Evolutionary conservation across 768 basidiomycete species (phyloP).

Genomic region (Daedalea quercina): DNA sequence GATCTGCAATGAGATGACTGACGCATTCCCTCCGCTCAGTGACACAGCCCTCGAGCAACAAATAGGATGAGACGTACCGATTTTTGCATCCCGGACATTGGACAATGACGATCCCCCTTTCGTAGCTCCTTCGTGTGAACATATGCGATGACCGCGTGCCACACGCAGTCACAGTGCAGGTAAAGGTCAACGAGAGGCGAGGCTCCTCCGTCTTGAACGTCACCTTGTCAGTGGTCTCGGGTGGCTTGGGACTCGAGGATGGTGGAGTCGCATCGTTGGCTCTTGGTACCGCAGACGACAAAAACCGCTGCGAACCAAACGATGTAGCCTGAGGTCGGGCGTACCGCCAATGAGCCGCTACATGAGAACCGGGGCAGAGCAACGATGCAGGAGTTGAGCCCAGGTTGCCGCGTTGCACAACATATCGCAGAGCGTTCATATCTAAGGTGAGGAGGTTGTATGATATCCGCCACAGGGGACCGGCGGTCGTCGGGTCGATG

Average conservation of each 20-base stretch:
- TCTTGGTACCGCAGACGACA: slow-evolving; percentile 4
- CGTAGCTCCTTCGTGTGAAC: slow-evolving; percentile 81
- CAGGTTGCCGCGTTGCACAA: background rate
- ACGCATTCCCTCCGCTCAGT: background rate
- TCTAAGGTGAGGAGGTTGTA: background rate
- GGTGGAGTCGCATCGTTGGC: background rate
- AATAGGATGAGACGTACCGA: slow-evolving; percentile 41
- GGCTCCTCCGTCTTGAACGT: slow-evolving; percentile 45
- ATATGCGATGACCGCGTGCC: slow-evolving; percentile 78
- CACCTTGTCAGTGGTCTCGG: slow-evolving; percentile 8
- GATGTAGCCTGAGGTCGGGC: background rate
- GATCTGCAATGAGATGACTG: slow-evolving; percentile 84
- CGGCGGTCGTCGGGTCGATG: too few relatives aligned
- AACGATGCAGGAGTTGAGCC: background rate
- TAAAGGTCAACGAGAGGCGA: slow-evolving; percentile 72
- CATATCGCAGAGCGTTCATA: background rate
- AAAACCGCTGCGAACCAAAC: background rate
- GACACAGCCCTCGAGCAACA: background rate
- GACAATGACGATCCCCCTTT: slow-evolving; percentile 83
- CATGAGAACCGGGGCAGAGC: background rate
- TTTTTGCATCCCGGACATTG: slow-evolving; percentile 90
- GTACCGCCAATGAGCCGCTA: background rate
- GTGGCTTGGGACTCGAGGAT: background rate
- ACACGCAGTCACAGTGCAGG: slow-evolving; percentile 75
- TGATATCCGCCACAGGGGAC: background rate